Evolutionary conservation across 177 flowering plant species (phyloP).

Genomic region (Vitis hybrid): DNA sequence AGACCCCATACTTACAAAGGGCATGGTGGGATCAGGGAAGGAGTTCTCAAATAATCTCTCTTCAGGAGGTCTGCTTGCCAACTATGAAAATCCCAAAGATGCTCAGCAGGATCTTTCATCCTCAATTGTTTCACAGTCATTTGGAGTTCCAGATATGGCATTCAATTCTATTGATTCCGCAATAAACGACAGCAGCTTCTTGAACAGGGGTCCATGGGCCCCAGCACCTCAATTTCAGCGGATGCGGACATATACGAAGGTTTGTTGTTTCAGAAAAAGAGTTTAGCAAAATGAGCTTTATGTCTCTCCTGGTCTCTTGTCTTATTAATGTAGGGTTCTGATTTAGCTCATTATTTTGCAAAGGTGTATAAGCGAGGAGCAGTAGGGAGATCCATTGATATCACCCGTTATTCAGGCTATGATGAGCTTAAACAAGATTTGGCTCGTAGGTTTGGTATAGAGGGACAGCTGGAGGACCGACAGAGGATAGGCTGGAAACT

Average conservation of each 20-base stretch:
- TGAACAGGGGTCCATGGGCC: conserved; percentile 63
- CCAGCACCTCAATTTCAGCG: conserved; percentile 69
- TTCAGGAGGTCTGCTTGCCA: conserved; percentile 49
- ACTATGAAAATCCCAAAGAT: conserved; percentile 65
- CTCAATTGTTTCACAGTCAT: conserved; percentile 83
- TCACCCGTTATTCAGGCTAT: conserved; percentile 46
- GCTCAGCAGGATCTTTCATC: conserved; percentile 81
- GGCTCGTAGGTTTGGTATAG: conserved; percentile 54
- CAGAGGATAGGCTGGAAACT: conserved; percentile 52
- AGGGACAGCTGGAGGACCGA: conserved; percentile 52
- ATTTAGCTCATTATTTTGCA: neutral
- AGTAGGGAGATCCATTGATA: conserved; percentile 55
- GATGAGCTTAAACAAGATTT: conserved; percentile 50
- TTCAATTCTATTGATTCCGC: conserved; percentile 83
- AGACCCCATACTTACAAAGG: conserved; percentile 52
- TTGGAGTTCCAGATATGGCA: conserved; percentile 86
- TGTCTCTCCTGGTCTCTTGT: neutral
- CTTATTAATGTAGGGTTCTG: neutral
- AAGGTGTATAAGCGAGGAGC: conserved; percentile 60
- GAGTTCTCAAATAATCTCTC: conserved; percentile 56
- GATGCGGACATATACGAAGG: conserved; percentile 92
- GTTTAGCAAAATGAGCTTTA: too few relatives aligned
- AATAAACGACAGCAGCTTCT: conserved; percentile 61
- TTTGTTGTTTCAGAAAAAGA: conserved; percentile 18
- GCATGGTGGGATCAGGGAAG: conserved; percentile 49